Conservation (phyloP, 1,284 basidiomycete species). For the Tilletia walkeri region DNA sequence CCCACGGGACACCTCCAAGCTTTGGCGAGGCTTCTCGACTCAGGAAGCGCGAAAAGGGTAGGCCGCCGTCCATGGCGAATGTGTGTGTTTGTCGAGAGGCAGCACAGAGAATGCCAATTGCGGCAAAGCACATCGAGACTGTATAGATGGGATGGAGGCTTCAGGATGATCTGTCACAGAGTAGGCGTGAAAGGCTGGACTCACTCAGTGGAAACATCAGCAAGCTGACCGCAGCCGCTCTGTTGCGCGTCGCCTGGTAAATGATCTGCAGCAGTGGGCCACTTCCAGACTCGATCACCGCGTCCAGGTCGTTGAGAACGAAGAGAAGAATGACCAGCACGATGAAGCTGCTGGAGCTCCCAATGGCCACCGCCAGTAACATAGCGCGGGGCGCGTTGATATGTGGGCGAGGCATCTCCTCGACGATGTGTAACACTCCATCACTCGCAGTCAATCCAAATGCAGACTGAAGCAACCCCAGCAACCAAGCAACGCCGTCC, state of each 20-base stretch:
- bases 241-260: conserved; percentile 66
- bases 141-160: neutral
- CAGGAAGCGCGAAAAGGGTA: conserved; percentile 65
- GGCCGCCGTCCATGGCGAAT: conserved; percentile 69
- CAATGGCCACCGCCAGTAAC: conserved; percentile 66
- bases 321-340: conserved; percentile 71
- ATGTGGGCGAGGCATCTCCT: conserved; percentile 66
- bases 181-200: conserved; percentile 19
- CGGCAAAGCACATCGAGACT: conserved; percentile 55
- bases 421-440: conserved; percentile 59
- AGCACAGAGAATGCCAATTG: conserved; percentile 56
- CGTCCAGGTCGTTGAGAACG: conserved; percentile 64
- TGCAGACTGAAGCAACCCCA: conserved; percentile 58
- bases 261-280: conserved; percentile 69
- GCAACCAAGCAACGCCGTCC: conserved; percentile 58
- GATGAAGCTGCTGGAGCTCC: conserved; percentile 63
- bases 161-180: neutral
- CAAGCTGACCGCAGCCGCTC: conserved; percentile 66
- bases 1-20: conserved; percentile 11
- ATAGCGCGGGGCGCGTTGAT: conserved; percentile 65
- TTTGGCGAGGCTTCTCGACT: conserved; percentile 59
- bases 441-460: conserved; percentile 56
- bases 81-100: conserved; percentile 69
- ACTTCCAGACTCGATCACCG: conserved; percentile 62
- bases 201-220: conserved; percentile 56